Evolutionary conservation across 139 green algal genomes (phyloP).

Genomic region (Edaphochlamys debaryana): DNA sequence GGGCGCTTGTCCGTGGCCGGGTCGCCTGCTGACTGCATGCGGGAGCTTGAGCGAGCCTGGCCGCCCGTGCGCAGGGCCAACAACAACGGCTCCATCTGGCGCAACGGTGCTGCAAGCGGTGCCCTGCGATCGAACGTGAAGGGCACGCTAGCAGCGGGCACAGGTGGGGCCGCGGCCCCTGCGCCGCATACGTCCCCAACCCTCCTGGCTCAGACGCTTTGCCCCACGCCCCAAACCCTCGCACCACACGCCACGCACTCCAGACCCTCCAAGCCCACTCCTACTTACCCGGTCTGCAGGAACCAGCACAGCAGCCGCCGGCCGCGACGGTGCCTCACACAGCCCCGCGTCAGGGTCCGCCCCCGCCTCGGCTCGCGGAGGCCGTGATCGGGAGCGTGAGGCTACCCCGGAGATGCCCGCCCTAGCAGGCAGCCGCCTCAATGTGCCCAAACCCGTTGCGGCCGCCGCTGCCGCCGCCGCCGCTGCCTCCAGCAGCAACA

Average conservation of each 20-base stretch:
- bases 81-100: conserved; percentile 33
- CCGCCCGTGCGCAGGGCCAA: conserved; percentile 7
- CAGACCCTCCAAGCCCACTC: too few species aligned
- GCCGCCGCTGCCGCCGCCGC: too few species aligned
- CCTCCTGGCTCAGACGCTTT: too few species aligned
- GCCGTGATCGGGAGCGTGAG: not conserved
- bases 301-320: not conserved
- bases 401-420: not conserved
- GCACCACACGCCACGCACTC: too few species aligned
- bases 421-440: conserved; percentile 6
- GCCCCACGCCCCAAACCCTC: too few species aligned
- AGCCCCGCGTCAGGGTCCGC: not conserved
- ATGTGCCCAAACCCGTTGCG: too few species aligned
- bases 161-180: too few species aligned
- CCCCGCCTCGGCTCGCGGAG: not conserved
- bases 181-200: too few species aligned
- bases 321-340: not conserved
- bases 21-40: not conserved
- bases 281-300: too few species aligned
- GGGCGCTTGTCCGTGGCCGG: not conserved
- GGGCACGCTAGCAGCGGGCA: too few species aligned
- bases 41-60: too few species aligned
- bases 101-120: conserved; percentile 14
- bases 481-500: too few species aligned
- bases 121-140: conserved; percentile 16